Evolutionary conservation across 768 basidiomycete genomes (phyloP), one percentile per base, ranked within the genome.

Genomic region (Saitozyma sp.): DNA sequence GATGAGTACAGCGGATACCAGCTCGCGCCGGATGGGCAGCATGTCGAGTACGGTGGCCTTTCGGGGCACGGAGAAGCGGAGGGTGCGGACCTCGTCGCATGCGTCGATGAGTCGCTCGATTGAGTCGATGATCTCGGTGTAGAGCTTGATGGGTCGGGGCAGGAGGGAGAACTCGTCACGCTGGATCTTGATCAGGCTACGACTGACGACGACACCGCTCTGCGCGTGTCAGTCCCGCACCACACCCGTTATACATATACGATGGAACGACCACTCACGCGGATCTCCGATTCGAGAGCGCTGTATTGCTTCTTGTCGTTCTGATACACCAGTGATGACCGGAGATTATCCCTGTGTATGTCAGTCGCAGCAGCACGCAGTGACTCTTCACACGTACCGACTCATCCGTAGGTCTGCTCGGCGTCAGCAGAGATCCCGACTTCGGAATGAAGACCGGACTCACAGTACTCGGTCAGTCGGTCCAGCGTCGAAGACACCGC

Each of bases 11-110:
- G 78, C 61, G 6, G 78, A 78, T 2, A 79, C 69, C 29, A 77
- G 37, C 59, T 75, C 75, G 11, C 74, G 66, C 9, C 78, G 68
- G 16, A 79, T 59, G 3, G 76, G 76, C 40, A 79, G 51, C 10
- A 79, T 76, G 54, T 78, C 76, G 39, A 79, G 58, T 1, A 79
- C 78, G 0, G 75, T 75, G 20, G 70, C 76, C 58, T 74, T 65
- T n/a, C 78, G 45, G 2, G 78, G 78, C 6, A 79, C 70, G 54
- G 69, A 68, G 20, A 76, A 74, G 37, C 78, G 52, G 29, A 79
- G 50, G 19, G 65, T 57, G 41, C 75, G 56, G 50, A 79, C 68
- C 56, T 78, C 78, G 3, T 60, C 52, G 11, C 77, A 55, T 9
- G 71, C 64, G 45, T 75, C 75, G 19, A 76, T 42, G 14, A 75